Conservation (phyloP, 2,329 filamentous ascomycete genomes). For the Xylaria sp. region DNA sequence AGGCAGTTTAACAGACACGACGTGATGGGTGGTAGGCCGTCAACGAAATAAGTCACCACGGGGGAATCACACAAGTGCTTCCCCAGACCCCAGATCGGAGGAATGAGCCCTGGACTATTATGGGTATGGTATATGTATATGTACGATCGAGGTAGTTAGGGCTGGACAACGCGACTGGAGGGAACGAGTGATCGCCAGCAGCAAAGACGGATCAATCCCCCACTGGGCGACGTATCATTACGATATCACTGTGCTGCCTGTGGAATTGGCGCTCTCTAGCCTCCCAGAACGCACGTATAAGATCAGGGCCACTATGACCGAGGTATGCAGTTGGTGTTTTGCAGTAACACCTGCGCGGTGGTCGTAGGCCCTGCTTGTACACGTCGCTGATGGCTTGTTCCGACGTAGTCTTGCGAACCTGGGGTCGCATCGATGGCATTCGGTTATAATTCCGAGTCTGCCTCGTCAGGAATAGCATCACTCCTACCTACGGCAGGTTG, state of each 20-base stretch:
- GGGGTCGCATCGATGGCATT: constrained; percentile 21
- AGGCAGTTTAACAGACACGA: not conserved
- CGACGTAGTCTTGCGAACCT: constrained; percentile 11
- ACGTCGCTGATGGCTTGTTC: constrained; percentile 8
- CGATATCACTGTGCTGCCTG: no score
- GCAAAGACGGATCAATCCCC: not conserved
- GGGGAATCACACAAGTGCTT: not conserved
- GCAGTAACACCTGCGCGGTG: constrained; percentile 9
- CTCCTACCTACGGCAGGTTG: no score
- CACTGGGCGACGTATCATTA: no score
- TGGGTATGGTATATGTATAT: no score
- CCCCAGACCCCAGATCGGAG: not conserved
- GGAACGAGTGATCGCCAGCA: not conserved
- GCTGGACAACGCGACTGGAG: not conserved
- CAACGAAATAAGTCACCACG: not conserved
- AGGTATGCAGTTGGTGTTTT: not conserved
- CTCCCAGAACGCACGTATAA: no score
- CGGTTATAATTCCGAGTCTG: constrained; percentile 19
- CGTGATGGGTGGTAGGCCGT: not conserved
- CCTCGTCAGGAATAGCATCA: constrained; percentile 13
- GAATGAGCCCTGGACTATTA: not conserved
- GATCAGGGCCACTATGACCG: no score
- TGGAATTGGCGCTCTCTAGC: no score
- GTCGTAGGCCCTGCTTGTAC: constrained; percentile 7
- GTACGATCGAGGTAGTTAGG: no score